A percentile compares a stretch with the other conserved stretches of the same genome.
These are phyloP conservation scores for Boletus vermiculosoides DNA, from an alignment of 768 basidiomycete genomes.

Conservation along the genomic window DNA sequence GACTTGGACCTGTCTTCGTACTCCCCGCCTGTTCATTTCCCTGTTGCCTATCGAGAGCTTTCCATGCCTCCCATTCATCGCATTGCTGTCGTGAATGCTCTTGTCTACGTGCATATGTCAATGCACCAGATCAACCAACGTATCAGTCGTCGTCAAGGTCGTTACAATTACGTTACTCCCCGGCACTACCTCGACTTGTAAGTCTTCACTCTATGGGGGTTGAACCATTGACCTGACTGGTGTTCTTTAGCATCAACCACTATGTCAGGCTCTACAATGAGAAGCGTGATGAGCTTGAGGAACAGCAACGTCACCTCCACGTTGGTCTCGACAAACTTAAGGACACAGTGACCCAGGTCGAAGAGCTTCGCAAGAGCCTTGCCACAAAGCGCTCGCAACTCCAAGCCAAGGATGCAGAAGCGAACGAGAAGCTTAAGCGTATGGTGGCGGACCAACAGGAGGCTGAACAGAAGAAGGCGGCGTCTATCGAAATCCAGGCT, in stretches of 20 bases:
- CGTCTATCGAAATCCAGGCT: slow-evolving; percentile 94
- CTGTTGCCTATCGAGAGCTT: slow-evolving; percentile 82
- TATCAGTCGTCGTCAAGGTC: slow-evolving; percentile 89
- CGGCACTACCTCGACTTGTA: slow-evolving; percentile 98
- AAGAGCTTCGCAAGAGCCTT: slow-evolving; percentile 91
- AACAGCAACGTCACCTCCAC: slow-evolving; percentile 97
- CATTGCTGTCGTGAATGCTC: slow-evolving; percentile 86
- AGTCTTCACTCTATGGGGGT: slow-evolving; percentile 36
- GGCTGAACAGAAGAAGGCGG: slow-evolving; percentile 96
- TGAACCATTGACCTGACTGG: slow-evolving; percentile 4
- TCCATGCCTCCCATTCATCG: slow-evolving; percentile 87
- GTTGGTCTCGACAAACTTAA: slow-evolving; percentile 96
- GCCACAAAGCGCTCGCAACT: slow-evolving; percentile 92
- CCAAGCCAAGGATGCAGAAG: slow-evolving; percentile 90
- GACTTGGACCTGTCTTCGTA: slow-evolving; percentile 89
- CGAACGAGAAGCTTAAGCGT: slow-evolving; percentile 94
- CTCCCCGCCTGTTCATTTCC: slow-evolving; percentile 78
- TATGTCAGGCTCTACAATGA: slow-evolving; percentile 94
- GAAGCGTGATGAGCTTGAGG: slow-evolving; percentile 96
- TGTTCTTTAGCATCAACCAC: slow-evolving; percentile 78
- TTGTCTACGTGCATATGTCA: slow-evolving; percentile 89
- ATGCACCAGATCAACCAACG: slow-evolving; percentile 87
- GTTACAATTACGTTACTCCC: slow-evolving; percentile 95
- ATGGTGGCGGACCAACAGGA: slow-evolving; percentile 99
- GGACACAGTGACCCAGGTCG: slow-evolving; percentile 95